Percentiles rank a stretch among this genome's conserved stretches.
Conservation (phyloP, 495 filamentous ascomycete species). For the Jackrogersella minutella region DNA sequence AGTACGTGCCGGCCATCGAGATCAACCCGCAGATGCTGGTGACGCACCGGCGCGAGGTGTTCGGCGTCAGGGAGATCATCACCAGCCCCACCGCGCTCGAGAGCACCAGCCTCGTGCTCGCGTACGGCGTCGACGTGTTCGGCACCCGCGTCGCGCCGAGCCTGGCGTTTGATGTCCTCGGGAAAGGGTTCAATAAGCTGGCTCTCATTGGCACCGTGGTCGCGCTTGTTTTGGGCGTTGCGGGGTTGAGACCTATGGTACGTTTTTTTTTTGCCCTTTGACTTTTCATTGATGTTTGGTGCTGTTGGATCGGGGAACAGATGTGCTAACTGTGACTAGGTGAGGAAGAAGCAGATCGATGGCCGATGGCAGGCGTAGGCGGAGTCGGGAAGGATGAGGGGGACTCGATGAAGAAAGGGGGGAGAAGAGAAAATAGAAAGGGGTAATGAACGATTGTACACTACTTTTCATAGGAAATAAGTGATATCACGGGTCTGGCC, state of each 20-base stretch:
- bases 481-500: neutral
- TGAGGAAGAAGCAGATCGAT: conserved; percentile 53
- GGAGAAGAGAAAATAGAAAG: neutral
- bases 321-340: conserved; percentile 35
- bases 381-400: neutral
- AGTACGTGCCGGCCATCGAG: conserved; percentile 77
- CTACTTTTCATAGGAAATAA: neutral
- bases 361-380: conserved; percentile 43
- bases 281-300: neutral
- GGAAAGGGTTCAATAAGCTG: conserved; percentile 90
- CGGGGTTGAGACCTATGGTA: conserved; percentile 86
- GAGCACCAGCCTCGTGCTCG: conserved; percentile 90
- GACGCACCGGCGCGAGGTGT: conserved; percentile 82
- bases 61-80: conserved; percentile 76
- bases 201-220: conserved; percentile 84
- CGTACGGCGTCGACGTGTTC: conserved; percentile 88
- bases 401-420: neutral
- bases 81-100: conserved; percentile 83
- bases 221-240: conserved; percentile 75
- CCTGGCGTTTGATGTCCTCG: conserved; percentile 87
- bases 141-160: conserved; percentile 86
- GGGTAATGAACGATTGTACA: neutral
- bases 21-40: conserved; percentile 84
- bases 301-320: neutral
- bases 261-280: conserved; percentile 43